Evolutionary conservation across 2,329 filamentous ascomycete species (phyloP).

Genomic region (Trichoderma hamatum): DNA sequence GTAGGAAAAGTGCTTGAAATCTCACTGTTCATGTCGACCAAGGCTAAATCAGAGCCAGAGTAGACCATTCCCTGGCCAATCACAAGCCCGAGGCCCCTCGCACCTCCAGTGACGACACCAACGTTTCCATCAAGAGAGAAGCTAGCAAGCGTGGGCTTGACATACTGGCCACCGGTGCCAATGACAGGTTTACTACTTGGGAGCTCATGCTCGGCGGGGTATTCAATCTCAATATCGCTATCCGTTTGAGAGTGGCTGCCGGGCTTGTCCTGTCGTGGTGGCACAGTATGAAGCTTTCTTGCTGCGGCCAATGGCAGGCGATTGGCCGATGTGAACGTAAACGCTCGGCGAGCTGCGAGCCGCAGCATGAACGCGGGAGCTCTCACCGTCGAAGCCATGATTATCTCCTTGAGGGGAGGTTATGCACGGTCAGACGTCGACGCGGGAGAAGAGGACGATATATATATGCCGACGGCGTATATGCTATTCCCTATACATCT

Average conservation of each 20-base stretch:
- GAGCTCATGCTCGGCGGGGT: constrained; percentile 73
- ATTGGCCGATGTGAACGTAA: background rate
- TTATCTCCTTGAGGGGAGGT: background rate
- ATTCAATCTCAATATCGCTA: constrained; percentile 74
- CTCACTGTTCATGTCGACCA: constrained; percentile 88
- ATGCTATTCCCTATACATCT: constrained; percentile 6
- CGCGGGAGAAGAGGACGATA: constrained; percentile 3
- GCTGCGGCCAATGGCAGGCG: constrained; percentile 31
- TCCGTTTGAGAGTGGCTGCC: constrained; percentile 81
- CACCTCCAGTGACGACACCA: constrained; percentile 86
- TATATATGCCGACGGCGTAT: background rate
- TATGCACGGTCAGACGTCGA: background rate
- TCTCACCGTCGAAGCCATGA: constrained; percentile 11
- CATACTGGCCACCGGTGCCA: constrained; percentile 77
- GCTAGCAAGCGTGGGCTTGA: constrained; percentile 79
- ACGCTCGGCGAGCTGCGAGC: constrained; percentile 1
- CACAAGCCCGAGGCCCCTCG: constrained; percentile 83
- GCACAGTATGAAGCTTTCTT: constrained; percentile 40
- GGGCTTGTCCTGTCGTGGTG: constrained; percentile 46
- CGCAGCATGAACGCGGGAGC: constrained; percentile 8
- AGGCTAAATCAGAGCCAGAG: constrained; percentile 84
- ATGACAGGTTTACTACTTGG: constrained; percentile 71
- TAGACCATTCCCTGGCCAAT: constrained; percentile 92
- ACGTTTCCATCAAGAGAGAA: constrained; percentile 87
- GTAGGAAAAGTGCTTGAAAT: background rate